Percentiles rank a stretch among this genome's conserved stretches.
Conservation (phyloP, 768 basidiomycete species). For the Phlebiopsis flavidoalba region DNA sequence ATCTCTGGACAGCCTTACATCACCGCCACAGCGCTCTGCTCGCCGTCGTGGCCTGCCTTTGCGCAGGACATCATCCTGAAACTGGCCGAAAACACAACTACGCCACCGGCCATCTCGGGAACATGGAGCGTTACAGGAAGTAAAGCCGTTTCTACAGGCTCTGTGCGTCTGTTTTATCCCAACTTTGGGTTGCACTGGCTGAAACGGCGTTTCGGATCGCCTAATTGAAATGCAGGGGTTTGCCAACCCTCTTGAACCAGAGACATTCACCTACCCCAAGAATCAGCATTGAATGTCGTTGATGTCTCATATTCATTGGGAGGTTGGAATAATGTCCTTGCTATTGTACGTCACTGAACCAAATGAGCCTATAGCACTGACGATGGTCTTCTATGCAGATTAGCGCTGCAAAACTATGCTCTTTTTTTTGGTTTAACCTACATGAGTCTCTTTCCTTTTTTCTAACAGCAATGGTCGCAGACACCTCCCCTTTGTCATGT, state of each 20-base stretch:
- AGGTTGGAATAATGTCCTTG: constrained; percentile 26
- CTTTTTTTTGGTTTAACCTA: too few relatives aligned
- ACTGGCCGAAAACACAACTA: constrained; percentile 57
- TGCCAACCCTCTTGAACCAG: constrained; percentile 69
- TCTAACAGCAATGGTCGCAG: constrained; percentile 73
- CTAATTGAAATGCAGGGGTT: constrained; percentile 57
- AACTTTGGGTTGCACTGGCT: background rate
- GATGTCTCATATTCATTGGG: constrained; percentile 93
- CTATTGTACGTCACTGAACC: background rate
- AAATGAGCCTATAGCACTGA: constrained; percentile 42
- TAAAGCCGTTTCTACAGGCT: constrained; percentile 70
- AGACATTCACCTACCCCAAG: constrained; percentile 76
- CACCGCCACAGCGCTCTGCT: constrained; percentile 24
- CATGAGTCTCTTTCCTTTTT: too few relatives aligned
- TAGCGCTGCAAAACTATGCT: too few relatives aligned
- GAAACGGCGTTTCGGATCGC: constrained; percentile 4
- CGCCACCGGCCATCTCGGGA: constrained; percentile 61
- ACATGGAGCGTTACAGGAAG: constrained; percentile 89
- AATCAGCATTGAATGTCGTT: too few relatives aligned
- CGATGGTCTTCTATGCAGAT: constrained; percentile 83
- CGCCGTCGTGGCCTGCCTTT: constrained; percentile 24
- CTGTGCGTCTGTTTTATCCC: constrained; percentile 49
- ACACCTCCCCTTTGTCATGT: background rate
- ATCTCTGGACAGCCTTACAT: constrained; percentile 21
- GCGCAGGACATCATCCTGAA: constrained; percentile 37